Conservation (phyloP, 805 yeast species). For the Kluyveromyces aestuarii region DNA sequence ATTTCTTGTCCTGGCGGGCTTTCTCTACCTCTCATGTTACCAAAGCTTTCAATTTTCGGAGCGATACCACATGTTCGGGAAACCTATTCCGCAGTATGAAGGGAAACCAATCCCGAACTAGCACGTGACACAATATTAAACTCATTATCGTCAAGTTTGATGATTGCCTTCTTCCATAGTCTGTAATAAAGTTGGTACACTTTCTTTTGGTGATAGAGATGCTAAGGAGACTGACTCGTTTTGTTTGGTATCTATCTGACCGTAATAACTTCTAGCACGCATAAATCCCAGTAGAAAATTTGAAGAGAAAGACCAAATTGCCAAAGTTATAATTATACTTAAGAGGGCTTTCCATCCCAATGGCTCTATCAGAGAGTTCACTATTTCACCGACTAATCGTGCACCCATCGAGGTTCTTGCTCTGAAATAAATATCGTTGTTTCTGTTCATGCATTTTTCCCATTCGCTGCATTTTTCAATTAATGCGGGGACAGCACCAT, state of each 20-base stretch:
- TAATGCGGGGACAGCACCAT: conserved; percentile 48
- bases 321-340: conserved; percentile 32
- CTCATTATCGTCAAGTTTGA: no score
- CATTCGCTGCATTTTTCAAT: conserved; percentile 49
- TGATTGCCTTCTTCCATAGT: no score
- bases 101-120: background rate
- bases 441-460: conserved; percentile 58
- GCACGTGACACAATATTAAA: background rate
- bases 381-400: conserved; percentile 49
- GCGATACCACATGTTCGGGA: background rate
- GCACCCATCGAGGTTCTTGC: conserved; percentile 54
- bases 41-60: background rate
- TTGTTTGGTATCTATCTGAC: conserved; percentile 6
- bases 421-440: conserved; percentile 31
- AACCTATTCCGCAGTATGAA: background rate
- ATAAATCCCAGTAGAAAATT: conserved; percentile 62
- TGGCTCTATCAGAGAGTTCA: conserved; percentile 60
- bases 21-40: background rate
- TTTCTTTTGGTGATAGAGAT: background rate
- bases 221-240: background rate
- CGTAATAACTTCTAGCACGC: conserved; percentile 40
- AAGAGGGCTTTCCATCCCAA: conserved; percentile 51
- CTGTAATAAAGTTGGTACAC: no score
- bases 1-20: background rate
- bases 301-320: conserved; percentile 44